phyloP scores from a whole-genome alignment of 2,329 filamentous ascomycete species.

The Pyrenochaeta sp. region DNA sequence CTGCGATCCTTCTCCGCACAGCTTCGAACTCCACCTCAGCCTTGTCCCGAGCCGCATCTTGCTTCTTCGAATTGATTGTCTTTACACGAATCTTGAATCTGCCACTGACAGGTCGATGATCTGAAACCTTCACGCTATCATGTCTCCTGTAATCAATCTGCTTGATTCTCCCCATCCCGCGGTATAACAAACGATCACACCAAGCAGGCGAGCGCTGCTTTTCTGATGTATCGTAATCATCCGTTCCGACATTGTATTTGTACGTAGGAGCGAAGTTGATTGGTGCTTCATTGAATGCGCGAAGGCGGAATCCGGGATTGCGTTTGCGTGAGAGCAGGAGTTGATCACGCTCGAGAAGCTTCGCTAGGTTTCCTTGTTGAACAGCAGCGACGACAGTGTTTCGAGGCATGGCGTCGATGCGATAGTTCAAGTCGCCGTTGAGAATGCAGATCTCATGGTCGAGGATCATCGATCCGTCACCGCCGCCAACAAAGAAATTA shows the following conservation, averaged over 20 bases:
- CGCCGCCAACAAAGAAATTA: conserved; percentile 87
- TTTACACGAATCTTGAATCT: conserved; percentile 85
- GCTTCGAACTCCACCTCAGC: conserved; percentile 79
- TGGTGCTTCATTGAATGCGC: conserved; percentile 87
- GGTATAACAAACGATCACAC: conserved; percentile 93
- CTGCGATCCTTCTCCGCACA: conserved; percentile 72
- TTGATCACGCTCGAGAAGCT: conserved; percentile 92
- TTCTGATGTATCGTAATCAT: conserved; percentile 92
- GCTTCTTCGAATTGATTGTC: conserved; percentile 73
- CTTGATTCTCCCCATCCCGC: conserved; percentile 80
- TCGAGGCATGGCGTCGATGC: conserved; percentile 95
- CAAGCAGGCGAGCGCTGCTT: conserved; percentile 94
- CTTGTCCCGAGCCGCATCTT: conserved; percentile 73
- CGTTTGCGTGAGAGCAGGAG: conserved; percentile 86
- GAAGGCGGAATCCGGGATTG: conserved; percentile 87
- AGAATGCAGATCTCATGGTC: conserved; percentile 98
- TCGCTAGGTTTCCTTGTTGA: conserved; percentile 79
- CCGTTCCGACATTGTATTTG: conserved; percentile 96
- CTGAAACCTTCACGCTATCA: conserved; percentile 82
- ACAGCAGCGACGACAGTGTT: conserved; percentile 90
- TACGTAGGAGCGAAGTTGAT: conserved; percentile 96
- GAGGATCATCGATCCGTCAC: conserved; percentile 91
- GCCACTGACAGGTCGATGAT: conserved; percentile 92
- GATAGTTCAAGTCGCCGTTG: conserved; percentile 97
- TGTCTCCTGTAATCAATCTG: conserved; percentile 89